Evolutionary conservation across 2,329 filamentous ascomycete genomes (phyloP).

Genomic region (Cercospora beticola): DNA sequence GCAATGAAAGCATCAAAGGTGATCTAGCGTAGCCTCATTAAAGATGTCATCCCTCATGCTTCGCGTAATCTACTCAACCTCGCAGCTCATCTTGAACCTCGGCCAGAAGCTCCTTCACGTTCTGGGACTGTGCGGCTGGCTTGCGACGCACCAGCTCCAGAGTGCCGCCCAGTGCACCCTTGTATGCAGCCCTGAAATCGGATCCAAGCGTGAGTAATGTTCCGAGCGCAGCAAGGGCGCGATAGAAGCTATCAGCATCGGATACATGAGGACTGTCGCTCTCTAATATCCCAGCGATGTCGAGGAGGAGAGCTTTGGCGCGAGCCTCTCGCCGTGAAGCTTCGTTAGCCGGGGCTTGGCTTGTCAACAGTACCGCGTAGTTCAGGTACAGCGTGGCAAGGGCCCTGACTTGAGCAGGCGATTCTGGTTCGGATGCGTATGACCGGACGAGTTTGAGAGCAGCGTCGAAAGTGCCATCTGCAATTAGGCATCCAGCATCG

Average conservation of each 20-base stretch:
- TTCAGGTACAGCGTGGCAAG: slow-evolving; percentile 82
- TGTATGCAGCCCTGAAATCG: slow-evolving; percentile 59
- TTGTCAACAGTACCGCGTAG: slow-evolving; percentile 69
- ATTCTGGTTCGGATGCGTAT: slow-evolving; percentile 54
- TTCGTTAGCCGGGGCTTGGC: slow-evolving; percentile 31
- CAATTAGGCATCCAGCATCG: slow-evolving; percentile 62
- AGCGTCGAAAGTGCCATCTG: slow-evolving; percentile 58
- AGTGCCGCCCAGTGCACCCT: slow-evolving; percentile 56
- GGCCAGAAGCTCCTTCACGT: slow-evolving; percentile 58
- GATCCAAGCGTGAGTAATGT: slow-evolving; percentile 67
- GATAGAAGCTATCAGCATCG: slow-evolving; percentile 81
- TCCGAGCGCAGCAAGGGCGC: slow-evolving; percentile 77
- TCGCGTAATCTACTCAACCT: neutral
- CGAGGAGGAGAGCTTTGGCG: slow-evolving; percentile 35
- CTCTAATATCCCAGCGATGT: slow-evolving; percentile 36
- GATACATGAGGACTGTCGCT: slow-evolving; percentile 51
- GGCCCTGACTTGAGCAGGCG: slow-evolving; percentile 72
- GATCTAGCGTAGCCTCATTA: neutral
- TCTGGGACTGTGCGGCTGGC: slow-evolving; percentile 58
- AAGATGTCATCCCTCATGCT: neutral
- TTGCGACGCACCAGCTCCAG: slow-evolving; percentile 50
- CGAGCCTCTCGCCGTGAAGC: slow-evolving; percentile 34
- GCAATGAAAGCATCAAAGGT: neutral
- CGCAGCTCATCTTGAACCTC: slow-evolving; percentile 57
- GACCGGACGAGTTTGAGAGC: slow-evolving; percentile 64